Conservation (phyloP, 805 yeast species). For the Suhomyces canberraensis region DNA sequence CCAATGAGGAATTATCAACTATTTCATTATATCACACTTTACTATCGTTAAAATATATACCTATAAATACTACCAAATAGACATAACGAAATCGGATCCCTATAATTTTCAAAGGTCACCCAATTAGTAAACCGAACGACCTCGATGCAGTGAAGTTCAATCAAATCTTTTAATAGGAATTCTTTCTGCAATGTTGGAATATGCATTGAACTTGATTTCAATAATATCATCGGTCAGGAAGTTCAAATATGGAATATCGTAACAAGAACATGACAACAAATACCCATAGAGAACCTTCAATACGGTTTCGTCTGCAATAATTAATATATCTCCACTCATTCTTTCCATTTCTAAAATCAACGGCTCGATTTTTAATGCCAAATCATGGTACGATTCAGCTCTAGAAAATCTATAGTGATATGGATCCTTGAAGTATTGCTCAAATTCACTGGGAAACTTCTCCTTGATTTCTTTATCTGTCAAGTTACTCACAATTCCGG, state of each 20-base stretch:
- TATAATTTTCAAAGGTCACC: no score
- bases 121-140: no score
- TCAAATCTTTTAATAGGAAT: constrained; percentile 20
- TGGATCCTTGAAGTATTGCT: constrained; percentile 68
- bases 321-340: constrained; percentile 78
- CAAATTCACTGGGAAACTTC: constrained; percentile 67
- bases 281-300: constrained; percentile 90
- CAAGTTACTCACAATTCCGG: constrained; percentile 80
- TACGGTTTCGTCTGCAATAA: constrained; percentile 91
- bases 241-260: constrained; percentile 75
- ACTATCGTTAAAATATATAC: no score
- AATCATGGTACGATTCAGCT: constrained; percentile 93
- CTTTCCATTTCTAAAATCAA: constrained; percentile 91
- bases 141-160: background rate
- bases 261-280: constrained; percentile 85
- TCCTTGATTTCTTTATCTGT: constrained; percentile 54
- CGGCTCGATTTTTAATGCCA: constrained; percentile 93
- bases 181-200: constrained; percentile 61
- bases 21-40: no score
- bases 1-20: no score
- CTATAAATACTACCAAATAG: no score
- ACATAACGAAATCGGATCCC: no score
- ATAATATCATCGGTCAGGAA: constrained; percentile 83
- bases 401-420: constrained; percentile 91
- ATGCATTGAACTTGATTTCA: constrained; percentile 84